Conservation (phyloP, 805 yeast species). For the Candida ortonii region DNA sequence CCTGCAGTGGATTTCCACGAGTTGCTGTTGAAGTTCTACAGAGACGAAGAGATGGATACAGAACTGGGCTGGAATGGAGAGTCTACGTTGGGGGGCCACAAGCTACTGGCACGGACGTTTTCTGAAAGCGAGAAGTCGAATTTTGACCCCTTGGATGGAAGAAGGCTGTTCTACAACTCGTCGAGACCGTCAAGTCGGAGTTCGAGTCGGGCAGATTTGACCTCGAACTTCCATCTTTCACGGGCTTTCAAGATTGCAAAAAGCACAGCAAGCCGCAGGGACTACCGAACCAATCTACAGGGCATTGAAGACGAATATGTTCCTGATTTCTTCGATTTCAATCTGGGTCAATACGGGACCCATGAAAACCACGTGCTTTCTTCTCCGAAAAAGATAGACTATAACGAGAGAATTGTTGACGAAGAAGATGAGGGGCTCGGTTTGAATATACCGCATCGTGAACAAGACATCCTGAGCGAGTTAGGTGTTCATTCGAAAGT, state of each 20-base stretch:
- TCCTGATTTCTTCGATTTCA: conserved; percentile 53
- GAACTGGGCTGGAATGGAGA: not conserved
- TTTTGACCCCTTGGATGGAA: conserved; percentile 43
- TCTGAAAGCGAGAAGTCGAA: conserved; percentile 65
- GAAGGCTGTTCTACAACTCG: too few species aligned
- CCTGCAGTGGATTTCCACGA: conserved; percentile 25
- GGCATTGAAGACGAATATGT: conserved; percentile 77
- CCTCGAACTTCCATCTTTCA: too few species aligned
- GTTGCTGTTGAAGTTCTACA: conserved; percentile 12
- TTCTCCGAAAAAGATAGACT: not conserved
- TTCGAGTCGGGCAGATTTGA: too few species aligned
- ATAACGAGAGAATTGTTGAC: conserved; percentile 10
- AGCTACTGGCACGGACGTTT: conserved; percentile 40
- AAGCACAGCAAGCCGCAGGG: conserved; percentile 6
- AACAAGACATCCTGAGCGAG: conserved; percentile 14
- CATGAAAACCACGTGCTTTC: not conserved
- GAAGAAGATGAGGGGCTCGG: conserved; percentile 7
- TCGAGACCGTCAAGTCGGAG: too few species aligned
- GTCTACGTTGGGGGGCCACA: not conserved
- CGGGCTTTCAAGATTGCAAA: too few species aligned
- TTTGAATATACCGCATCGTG: conserved; percentile 8
- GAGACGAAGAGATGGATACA: conserved; percentile 6
- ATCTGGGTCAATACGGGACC: conserved; percentile 18
- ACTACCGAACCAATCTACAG: conserved; percentile 3
- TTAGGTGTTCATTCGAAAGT: conserved; percentile 26